A percentile compares a stretch with the other conserved stretches of the same genome.
These are phyloP conservation scores for Neoarthrinium moseri DNA, from an alignment of 2,329 filamentous ascomycete species.

Conservation along the genomic window DNA sequence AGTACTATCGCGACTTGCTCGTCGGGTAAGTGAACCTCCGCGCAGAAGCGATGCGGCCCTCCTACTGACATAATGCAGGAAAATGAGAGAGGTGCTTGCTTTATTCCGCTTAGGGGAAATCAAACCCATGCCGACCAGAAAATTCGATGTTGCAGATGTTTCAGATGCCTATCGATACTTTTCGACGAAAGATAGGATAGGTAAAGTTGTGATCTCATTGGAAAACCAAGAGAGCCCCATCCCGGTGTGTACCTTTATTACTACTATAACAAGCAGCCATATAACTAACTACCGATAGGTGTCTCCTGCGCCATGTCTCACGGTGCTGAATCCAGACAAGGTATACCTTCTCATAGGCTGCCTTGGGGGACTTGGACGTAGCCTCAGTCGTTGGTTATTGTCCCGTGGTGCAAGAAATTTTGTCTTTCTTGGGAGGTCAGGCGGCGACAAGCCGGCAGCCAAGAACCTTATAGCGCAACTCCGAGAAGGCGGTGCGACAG, in stretches of 20 bases:
- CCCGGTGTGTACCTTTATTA: no score
- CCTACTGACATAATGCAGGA: no score
- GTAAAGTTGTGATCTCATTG: not conserved
- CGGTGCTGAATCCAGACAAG: not conserved
- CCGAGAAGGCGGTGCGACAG: not conserved
- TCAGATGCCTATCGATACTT: constrained; percentile 19
- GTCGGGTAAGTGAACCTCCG: no score
- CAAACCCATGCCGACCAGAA: constrained; percentile 13
- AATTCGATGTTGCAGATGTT: constrained; percentile 16
- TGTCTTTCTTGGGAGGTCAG: not conserved
- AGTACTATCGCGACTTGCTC: no score
- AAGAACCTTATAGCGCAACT: not conserved
- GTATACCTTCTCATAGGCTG: not conserved
- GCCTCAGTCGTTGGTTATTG: constrained; percentile 1
- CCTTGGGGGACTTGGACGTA: not conserved
- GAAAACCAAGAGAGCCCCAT: no score
- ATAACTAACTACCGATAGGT: not conserved
- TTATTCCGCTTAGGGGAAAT: constrained; percentile 16
- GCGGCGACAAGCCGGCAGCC: not conserved
- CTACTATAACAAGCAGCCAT: not conserved
- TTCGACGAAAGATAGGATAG: not conserved
- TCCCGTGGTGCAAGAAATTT: not conserved
- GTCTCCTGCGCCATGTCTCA: not conserved
- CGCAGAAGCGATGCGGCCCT: no score
- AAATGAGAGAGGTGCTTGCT: constrained; percentile 8